Conservation (phyloP, 2,329 filamentous ascomycete genomes). For the Paecilomyces variotii region DNA sequence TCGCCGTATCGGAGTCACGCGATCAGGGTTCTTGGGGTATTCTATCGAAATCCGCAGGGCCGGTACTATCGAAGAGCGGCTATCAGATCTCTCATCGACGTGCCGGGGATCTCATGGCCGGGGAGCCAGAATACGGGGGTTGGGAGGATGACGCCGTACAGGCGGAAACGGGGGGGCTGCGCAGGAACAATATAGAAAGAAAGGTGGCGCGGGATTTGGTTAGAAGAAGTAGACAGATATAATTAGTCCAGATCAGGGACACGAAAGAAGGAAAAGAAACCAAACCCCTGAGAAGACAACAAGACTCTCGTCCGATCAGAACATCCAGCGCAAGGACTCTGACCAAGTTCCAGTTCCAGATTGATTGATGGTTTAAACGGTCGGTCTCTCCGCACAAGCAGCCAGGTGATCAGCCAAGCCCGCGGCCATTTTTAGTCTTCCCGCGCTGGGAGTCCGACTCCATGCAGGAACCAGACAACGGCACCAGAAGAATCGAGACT, state of each 20-base stretch:
- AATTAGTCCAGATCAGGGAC: neutral
- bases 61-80: neutral
- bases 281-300: neutral
- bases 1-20: neutral
- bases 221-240: neutral
- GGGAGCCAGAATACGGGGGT: neutral
- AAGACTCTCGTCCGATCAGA: neutral
- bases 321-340: neutral
- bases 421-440: neutral
- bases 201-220: neutral
- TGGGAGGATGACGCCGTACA: neutral
- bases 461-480: neutral
- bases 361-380: neutral
- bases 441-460: neutral
- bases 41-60: neutral
- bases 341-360: neutral
- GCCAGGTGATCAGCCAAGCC: neutral
- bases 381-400: neutral
- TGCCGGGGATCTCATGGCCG: neutral
- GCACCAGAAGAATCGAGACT: neutral
- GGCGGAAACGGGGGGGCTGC: neutral
- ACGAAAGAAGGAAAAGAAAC: neutral
- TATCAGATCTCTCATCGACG: neutral
- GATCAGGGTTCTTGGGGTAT: neutral
- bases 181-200: neutral